These are phyloP conservation scores for Piper betle DNA, from an alignment of 164 flowering plant species.

Conservation along the genomic window DNA sequence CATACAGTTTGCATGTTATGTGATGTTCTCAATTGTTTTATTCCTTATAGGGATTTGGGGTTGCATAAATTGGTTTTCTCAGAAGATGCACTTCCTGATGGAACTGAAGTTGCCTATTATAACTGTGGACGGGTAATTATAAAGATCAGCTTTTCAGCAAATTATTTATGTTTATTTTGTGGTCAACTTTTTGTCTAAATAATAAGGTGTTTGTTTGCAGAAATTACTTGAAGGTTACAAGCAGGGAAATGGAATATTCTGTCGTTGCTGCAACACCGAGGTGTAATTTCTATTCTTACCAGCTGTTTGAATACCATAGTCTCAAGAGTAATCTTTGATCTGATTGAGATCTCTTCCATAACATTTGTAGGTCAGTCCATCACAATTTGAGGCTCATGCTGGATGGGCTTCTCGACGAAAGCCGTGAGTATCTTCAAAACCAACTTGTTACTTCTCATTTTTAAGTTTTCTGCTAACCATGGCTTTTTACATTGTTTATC, in stretches of 20 bases:
- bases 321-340: background rate
- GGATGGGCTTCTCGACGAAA: constrained; percentile 78
- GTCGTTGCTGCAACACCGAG: constrained; percentile 58
- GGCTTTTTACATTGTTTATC: constrained; percentile 10
- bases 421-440: constrained; percentile 49
- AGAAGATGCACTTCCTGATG: constrained; percentile 64
- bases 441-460: background rate
- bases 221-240: constrained; percentile 58
- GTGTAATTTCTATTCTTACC: constrained; percentile 20
- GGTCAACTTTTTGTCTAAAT: constrained; percentile 1
- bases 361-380: constrained; percentile 74
- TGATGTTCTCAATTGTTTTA: background rate
- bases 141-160: background rate
- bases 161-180: background rate
- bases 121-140: constrained; percentile 52
- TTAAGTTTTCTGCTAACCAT: background rate
- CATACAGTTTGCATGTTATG: background rate
- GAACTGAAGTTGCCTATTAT: constrained; percentile 68
- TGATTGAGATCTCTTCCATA: constrained; percentile 10
- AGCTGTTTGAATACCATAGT: background rate
- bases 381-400: constrained; percentile 95
- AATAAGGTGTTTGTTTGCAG: constrained; percentile 22
- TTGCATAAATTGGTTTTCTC: constrained; percentile 75
- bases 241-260: constrained; percentile 56
- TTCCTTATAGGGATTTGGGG: constrained; percentile 47